Evolutionary conservation across 2,329 filamentous ascomycete genomes (phyloP), one percentile per base, ranked within the genome.

Genomic region (Zasmidium citrigriseum): DNA sequence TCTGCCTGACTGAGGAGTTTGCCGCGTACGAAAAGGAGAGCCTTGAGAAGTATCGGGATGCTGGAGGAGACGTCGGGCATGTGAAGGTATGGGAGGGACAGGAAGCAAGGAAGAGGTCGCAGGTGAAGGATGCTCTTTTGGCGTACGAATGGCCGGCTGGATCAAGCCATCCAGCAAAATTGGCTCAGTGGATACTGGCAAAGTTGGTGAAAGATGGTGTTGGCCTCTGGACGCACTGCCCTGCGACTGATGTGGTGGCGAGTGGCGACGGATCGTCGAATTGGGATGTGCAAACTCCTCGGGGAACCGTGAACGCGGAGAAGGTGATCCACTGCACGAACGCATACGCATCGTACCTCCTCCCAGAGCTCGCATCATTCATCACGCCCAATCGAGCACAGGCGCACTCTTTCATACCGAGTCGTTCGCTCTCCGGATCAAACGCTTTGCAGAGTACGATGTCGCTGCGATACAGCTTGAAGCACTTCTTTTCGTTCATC

Each of bases 131-230:
- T 1, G 75, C 76, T 0, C 54, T 80, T 11, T 73, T 76, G n/a
- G 80, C 79, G 7, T 82, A 82, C 58, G 79, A 81, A 61, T 82
- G 80, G 80, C 77, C 79, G 3, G 80, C 78, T 14, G 80, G 77
- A 2, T 80, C 78, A 2, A 77, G 72, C 29, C 80, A 82, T 64
- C 79, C 80, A 2, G 79, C 79, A 4, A 82, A 81, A 62, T 65
- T 82, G 20, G 75, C 76, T 0, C 79, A 82, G n/a, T 82, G 78
- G 71, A 70, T 82, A 12, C 67, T 82, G 20, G 65, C 63, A 12
- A 65, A 70, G 16, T 71, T 70, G 14, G 71, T 80, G 4, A 65
- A 67, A 1, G 71, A 70, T 44, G 79, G 79, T 5, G 74, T 69
- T 3, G 67, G 59, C 24, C 60, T 82, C 3, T 80, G 75, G 63